Evolutionary conservation across 1,284 basidiomycete genomes (phyloP).

Genomic region (Boletus semigastroideus): DNA sequence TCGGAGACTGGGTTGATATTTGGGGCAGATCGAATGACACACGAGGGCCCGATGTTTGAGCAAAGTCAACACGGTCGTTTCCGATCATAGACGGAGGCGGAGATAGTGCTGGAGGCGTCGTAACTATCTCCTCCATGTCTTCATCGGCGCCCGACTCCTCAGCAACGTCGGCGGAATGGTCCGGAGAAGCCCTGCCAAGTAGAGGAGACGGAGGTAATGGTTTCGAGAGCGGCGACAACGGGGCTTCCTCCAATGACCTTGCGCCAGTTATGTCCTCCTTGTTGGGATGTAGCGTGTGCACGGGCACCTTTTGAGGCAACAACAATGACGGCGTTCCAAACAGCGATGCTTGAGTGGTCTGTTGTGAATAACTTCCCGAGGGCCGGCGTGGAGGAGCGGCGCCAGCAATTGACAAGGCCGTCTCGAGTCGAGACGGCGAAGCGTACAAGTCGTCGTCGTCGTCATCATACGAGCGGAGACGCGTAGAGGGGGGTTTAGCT

Average conservation of each 20-base stretch:
- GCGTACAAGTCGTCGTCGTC: constrained; percentile 42
- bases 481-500: constrained; percentile 9
- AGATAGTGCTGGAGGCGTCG: constrained; percentile 10
- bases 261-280: neutral
- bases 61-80: constrained; percentile 10
- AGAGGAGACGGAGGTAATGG: constrained; percentile 1
- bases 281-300: neutral
- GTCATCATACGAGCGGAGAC: constrained; percentile 15
- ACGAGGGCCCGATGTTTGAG: constrained; percentile 1
- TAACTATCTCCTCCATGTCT: constrained; percentile 30
- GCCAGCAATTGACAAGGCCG: constrained; percentile 62
- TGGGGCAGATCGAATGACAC: constrained; percentile 6
- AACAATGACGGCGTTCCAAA: constrained; percentile 42
- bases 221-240: constrained; percentile 1
- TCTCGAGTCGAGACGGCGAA: constrained; percentile 58
- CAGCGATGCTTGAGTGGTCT: constrained; percentile 14
- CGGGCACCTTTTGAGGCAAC: constrained; percentile 10
- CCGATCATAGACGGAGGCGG: constrained; percentile 17
- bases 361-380: constrained; percentile 13
- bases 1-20: constrained; percentile 11
- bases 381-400: constrained; percentile 41
- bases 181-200: neutral
- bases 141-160: constrained; percentile 26
- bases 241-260: constrained; percentile 5
- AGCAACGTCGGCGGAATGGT: constrained; percentile 2